Evolutionary conservation across 176 grass and related monocot species (phyloP).

Genomic region (Cenchrus purpureus): DNA sequence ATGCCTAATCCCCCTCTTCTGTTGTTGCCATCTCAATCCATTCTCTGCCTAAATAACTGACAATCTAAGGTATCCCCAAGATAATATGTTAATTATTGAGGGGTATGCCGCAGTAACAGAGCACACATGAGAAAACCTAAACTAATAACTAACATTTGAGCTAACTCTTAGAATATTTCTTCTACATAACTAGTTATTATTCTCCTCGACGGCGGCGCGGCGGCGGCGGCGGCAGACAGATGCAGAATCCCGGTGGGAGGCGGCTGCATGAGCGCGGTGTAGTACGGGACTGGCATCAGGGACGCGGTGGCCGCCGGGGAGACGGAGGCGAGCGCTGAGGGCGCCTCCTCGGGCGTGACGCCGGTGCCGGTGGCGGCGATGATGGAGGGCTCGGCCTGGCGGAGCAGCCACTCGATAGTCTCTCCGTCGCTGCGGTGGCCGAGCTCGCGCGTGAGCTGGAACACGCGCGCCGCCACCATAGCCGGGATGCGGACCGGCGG

Average conservation of each 20-base stretch:
- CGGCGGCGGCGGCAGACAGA: background rate
- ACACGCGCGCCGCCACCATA: slow-evolving; percentile 74
- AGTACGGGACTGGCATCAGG: background rate
- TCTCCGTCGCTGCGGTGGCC: slow-evolving; percentile 77
- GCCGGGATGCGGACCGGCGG: slow-evolving; percentile 81
- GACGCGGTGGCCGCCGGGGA: slow-evolving; percentile 1
- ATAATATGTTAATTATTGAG: slow-evolving; percentile 20
- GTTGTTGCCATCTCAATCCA: background rate
- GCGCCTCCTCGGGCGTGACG: slow-evolving; percentile 61
- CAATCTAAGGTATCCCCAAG: slow-evolving; percentile 1
- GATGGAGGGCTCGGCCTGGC: slow-evolving; percentile 86
- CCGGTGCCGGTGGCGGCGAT: slow-evolving; percentile 82
- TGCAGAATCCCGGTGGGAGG: background rate
- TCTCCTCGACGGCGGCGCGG: background rate
- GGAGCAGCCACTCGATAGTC: slow-evolving; percentile 95
- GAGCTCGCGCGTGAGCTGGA: slow-evolving; percentile 90
- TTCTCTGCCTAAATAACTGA: slow-evolving; percentile 16
- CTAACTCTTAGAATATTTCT: slow-evolving; percentile 18
- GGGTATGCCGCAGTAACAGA: background rate
- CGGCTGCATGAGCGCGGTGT: background rate
- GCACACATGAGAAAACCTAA: slow-evolving; percentile 8
- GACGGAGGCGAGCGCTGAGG: slow-evolving; percentile 41
- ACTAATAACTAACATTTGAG: slow-evolving; percentile 13
- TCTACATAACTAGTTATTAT: slow-evolving; percentile 19
- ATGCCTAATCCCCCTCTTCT: background rate